phyloP scores from a whole-genome alignment of 2,329 filamentous ascomycete species.

The Cladosporium sp. region DNA sequence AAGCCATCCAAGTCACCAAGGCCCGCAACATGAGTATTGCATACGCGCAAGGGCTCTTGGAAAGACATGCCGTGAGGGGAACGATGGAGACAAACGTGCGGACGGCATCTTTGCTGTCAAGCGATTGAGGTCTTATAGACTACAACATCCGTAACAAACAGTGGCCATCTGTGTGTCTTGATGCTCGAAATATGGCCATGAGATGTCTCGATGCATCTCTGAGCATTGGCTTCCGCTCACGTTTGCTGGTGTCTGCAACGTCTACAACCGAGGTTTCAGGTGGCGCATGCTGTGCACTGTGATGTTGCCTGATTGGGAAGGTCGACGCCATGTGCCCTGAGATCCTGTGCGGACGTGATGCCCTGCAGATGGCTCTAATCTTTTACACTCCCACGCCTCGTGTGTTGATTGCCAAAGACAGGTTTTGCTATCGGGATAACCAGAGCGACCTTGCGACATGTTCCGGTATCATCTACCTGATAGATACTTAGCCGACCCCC shows the following conservation, averaged over 20 bases:
- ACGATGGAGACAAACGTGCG: not conserved
- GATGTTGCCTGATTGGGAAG: not conserved
- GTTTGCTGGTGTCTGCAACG: not conserved
- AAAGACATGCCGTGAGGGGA: not conserved
- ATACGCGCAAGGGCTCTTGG: not conserved
- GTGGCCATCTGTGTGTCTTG: not conserved
- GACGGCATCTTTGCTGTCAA: not conserved
- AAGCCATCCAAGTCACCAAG: not conserved
- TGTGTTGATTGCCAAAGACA: not conserved
- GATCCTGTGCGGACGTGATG: not conserved
- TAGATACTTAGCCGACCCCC: not conserved
- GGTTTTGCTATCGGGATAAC: not conserved
- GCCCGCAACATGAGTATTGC: not conserved
- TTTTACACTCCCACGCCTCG: not conserved
- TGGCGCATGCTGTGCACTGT: too few species aligned
- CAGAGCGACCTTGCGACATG: not conserved
- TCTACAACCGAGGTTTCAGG: not conserved
- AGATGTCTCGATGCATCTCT: not conserved
- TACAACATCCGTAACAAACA: not conserved
- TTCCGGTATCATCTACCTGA: not conserved
- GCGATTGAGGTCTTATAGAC: not conserved
- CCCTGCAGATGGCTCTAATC: not conserved
- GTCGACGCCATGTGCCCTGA: not conserved
- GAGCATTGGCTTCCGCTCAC: not conserved
- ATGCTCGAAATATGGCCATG: not conserved